These are phyloP conservation scores for Tolypocladium tropicale DNA, from an alignment of 2,329 filamentous ascomycete species.

Conservation along the genomic window DNA sequence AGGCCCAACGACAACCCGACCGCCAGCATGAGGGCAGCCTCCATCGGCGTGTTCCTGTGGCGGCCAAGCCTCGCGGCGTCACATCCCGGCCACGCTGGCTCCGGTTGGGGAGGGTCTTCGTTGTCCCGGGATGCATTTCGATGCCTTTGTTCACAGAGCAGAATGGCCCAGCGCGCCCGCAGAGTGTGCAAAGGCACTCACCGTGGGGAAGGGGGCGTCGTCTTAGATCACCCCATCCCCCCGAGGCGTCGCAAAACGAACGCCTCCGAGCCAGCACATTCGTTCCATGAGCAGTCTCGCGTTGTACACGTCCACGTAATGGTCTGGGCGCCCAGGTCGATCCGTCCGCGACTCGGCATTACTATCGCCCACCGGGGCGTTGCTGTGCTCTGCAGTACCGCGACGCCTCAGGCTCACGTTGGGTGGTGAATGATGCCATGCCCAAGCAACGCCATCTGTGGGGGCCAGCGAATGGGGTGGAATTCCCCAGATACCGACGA, in stretches of 20 bases:
- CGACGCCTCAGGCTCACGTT: neutral
- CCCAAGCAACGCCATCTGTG: neutral
- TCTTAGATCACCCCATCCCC: neutral
- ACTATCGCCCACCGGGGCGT: neutral
- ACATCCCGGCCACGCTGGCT: neutral
- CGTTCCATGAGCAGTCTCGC: neutral
- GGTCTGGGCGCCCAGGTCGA: neutral
- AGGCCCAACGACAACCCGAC: neutral
- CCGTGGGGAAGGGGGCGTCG: neutral
- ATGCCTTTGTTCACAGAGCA: neutral
- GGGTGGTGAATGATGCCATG: neutral
- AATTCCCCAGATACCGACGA: constrained; percentile 2
- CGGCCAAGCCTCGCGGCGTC: neutral
- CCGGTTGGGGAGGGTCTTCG: neutral
- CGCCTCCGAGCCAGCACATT: neutral
- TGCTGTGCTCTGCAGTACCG: neutral
- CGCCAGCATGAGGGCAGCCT: neutral
- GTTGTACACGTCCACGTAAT: neutral
- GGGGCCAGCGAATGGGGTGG: neutral
- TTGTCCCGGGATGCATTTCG: neutral
- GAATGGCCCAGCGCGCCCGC: neutral
- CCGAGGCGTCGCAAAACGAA: neutral
- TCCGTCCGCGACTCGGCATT: neutral
- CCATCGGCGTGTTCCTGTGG: neutral
- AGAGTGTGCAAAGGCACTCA: neutral